Percentiles rank a stretch among this genome's conserved stretches.
These are phyloP conservation scores for Hibiscus trionum DNA, from an alignment of 345 rosid species.

Conservation along the genomic window DNA sequence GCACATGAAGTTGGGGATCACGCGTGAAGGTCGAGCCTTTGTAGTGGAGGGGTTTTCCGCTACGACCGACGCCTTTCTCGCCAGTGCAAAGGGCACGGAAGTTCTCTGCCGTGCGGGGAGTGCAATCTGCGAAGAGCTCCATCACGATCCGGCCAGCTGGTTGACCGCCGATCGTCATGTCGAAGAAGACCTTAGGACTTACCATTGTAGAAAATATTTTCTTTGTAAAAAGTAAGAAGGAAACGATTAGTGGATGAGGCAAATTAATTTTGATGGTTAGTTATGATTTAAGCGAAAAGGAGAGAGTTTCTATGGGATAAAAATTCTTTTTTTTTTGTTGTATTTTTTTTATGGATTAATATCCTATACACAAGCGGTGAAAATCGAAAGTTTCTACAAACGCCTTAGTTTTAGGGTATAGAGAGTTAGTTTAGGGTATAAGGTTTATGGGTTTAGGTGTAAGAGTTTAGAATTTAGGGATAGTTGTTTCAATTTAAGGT, in stretches of 20 bases:
- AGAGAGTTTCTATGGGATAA: slow-evolving; percentile 24
- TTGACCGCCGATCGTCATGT: slow-evolving; percentile 39
- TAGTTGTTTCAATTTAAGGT: too few species aligned
- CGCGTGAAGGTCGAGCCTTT: slow-evolving; percentile 62
- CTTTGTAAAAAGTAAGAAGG: background rate
- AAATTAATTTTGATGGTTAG: background rate
- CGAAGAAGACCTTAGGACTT: slow-evolving; percentile 61
- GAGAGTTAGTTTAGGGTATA: too few species aligned
- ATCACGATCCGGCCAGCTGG: slow-evolving; percentile 51
- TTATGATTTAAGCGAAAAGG: slow-evolving; percentile 16
- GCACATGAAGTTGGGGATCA: slow-evolving; percentile 78
- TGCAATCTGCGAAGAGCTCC: slow-evolving; percentile 52
- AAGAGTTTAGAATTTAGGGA: too few species aligned
- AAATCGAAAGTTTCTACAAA: too few species aligned
- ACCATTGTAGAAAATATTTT: slow-evolving; percentile 15
- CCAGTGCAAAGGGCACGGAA: slow-evolving; percentile 86
- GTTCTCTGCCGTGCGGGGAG: slow-evolving; percentile 58
- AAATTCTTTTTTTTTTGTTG: too few species aligned
- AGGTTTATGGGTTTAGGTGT: too few species aligned
- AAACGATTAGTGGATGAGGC: background rate
- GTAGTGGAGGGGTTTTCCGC: slow-evolving; percentile 74
- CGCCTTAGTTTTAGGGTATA: too few species aligned
- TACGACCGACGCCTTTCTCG: slow-evolving; percentile 49
- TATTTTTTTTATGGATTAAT: too few species aligned
- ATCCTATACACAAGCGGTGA: too few species aligned